Percentiles rank a stretch among this genome's conserved stretches.
phyloP scores from a whole-genome alignment of 2,329 filamentous ascomycete species.

The Trichoderma endophyticum region DNA sequence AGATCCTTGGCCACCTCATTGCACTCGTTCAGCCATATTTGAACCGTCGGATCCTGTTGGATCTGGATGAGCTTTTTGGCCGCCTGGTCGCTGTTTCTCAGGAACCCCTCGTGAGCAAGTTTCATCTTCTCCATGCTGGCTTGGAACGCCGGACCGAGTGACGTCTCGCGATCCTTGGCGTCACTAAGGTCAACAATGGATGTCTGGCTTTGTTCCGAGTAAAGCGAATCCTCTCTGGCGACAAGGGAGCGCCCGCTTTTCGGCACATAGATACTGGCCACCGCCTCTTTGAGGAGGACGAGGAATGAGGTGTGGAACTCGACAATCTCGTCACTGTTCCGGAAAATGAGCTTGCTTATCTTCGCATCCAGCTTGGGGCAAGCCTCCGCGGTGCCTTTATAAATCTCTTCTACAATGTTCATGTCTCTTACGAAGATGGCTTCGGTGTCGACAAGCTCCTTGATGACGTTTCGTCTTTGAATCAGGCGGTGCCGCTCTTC shows the following conservation, averaged over 20 bases:
- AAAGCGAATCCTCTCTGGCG: slow-evolving; percentile 41
- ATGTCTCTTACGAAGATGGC: slow-evolving; percentile 88
- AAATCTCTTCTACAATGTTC: slow-evolving; percentile 97
- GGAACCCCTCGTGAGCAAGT: slow-evolving; percentile 57
- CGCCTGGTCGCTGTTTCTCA: slow-evolving; percentile 61
- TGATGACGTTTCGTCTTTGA: slow-evolving; percentile 79
- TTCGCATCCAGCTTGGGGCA: slow-evolving; percentile 76
- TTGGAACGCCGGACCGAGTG: slow-evolving; percentile 53
- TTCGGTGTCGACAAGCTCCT: slow-evolving; percentile 91
- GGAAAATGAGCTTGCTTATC: slow-evolving; percentile 86
- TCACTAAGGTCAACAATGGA: slow-evolving; percentile 46
- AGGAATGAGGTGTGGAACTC: slow-evolving; percentile 80
- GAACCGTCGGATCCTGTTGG: slow-evolving; percentile 61
- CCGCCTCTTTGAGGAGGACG: slow-evolving; percentile 74
- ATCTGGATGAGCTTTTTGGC: slow-evolving; percentile 60
- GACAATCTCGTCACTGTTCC: slow-evolving; percentile 88
- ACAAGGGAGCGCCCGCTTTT: slow-evolving; percentile 45
- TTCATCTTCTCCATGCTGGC: slow-evolving; percentile 60
- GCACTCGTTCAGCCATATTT: slow-evolving; percentile 90
- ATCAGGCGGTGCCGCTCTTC: slow-evolving; percentile 69
- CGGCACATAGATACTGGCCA: slow-evolving; percentile 74
- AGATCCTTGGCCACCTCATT: slow-evolving; percentile 88
- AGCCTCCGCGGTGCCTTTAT: slow-evolving; percentile 85
- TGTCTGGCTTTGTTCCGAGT: slow-evolving; percentile 40
- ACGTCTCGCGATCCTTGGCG: slow-evolving; percentile 50